Conservation (phyloP, 257 asterid genomes). For the Primulina huaijiensis region DNA sequence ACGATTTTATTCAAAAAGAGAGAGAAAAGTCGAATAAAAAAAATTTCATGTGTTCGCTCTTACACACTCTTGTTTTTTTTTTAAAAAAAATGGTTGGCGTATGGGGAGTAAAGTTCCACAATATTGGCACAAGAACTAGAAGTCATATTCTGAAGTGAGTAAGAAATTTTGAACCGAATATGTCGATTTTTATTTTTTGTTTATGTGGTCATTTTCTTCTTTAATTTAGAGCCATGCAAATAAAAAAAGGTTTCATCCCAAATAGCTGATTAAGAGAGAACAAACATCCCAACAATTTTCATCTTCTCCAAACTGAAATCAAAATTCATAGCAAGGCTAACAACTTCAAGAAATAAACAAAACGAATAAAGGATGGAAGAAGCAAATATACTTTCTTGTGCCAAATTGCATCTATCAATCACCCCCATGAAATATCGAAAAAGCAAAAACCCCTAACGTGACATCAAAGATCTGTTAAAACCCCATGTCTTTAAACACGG, state of each 20-base stretch:
- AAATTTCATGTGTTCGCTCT: too few relatives aligned
- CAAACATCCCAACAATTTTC: not conserved
- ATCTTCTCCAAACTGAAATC: not conserved
- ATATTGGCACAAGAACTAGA: too few relatives aligned
- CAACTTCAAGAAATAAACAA: not conserved
- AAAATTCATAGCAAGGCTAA: slow-evolving; percentile 1
- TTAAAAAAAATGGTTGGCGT: too few relatives aligned
- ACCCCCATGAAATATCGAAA: not conserved
- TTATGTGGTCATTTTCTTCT: too few relatives aligned
- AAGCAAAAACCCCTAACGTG: not conserved
- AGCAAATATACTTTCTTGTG: not conserved
- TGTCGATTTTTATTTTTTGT: too few relatives aligned
- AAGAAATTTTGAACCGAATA: too few relatives aligned
- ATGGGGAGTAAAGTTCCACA: too few relatives aligned
- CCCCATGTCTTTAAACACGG: too few relatives aligned
- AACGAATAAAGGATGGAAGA: not conserved
- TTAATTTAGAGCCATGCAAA: not conserved
- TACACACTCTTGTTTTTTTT: too few relatives aligned
- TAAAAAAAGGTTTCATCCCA: not conserved
- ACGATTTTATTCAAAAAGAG: too few relatives aligned
- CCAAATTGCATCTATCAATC: not conserved
- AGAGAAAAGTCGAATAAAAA: too few relatives aligned
- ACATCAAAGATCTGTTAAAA: not conserved
- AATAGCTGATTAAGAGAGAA: not conserved
- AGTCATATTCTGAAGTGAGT: too few relatives aligned